Conservation (phyloP, 2,329 filamentous ascomycete genomes). For the Pyricularia sp. region DNA sequence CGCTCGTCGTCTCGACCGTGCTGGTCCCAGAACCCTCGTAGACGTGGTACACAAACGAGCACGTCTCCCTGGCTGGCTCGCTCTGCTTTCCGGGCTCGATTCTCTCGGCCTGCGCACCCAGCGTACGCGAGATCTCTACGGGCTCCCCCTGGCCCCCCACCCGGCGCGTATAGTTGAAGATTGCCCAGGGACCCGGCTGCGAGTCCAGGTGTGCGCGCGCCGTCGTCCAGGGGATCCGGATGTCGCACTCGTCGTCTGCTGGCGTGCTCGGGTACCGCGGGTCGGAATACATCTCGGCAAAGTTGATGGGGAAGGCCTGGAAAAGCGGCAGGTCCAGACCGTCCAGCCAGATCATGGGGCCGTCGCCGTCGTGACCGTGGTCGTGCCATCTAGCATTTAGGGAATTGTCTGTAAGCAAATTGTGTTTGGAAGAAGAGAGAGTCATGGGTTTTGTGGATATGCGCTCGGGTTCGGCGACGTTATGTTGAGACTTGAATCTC, state of each 20-base stretch:
- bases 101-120: conserved; percentile 39
- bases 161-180: conserved; percentile 25
- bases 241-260: conserved; percentile 20
- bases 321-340: conserved; percentile 44
- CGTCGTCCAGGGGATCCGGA: conserved; percentile 13
- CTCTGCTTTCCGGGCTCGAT: conserved; percentile 26
- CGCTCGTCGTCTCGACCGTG: conserved; percentile 22
- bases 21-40: conserved; percentile 35
- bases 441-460: too few relatives aligned
- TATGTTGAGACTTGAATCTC: too few relatives aligned
- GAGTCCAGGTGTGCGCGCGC: conserved; percentile 25
- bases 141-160: conserved; percentile 13
- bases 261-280: conserved; percentile 8
- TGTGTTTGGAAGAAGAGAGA: not conserved
- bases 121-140: conserved; percentile 27
- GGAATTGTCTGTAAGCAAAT: not conserved
- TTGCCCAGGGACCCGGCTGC: conserved; percentile 16
- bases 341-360: conserved; percentile 49
- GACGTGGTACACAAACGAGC: conserved; percentile 44
- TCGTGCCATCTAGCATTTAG: conserved; percentile 29
- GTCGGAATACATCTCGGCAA: conserved; percentile 36
- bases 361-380: conserved; percentile 46
- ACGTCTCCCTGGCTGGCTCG: conserved; percentile 29
- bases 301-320: conserved; percentile 39
- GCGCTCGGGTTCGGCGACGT: too few relatives aligned